Conservation (phyloP, 164 flowering plant genomes). For the Taxillus chinensis region DNA sequence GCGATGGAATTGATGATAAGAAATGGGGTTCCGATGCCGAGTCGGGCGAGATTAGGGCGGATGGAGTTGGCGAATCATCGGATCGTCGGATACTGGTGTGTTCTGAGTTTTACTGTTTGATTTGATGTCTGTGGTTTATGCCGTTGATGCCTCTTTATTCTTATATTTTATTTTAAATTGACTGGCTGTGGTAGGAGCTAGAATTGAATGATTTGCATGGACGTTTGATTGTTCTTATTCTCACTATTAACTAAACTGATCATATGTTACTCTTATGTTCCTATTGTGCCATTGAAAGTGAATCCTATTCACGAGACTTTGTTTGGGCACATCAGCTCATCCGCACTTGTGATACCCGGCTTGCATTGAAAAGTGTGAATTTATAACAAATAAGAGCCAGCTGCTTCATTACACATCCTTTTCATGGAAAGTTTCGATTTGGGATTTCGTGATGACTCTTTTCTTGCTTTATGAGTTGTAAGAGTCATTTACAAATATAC, state of each 20-base stretch:
- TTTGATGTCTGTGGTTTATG: background rate
- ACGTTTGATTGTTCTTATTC: background rate
- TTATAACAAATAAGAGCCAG: background rate
- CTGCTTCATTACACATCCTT: background rate
- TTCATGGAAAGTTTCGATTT: slow-evolving; percentile 3
- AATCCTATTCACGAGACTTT: slow-evolving; percentile 13
- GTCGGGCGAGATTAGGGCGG: slow-evolving; percentile 34
- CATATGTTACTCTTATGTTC: background rate
- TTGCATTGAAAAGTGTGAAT: slow-evolving; percentile 18
- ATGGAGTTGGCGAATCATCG: slow-evolving; percentile 9
- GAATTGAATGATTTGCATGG: background rate
- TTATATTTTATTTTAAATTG: no score
- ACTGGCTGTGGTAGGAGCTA: no score
- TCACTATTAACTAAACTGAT: background rate
- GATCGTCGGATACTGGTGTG: slow-evolving; percentile 27
- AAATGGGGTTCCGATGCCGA: slow-evolving; percentile 33
- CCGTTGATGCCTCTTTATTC: no score
- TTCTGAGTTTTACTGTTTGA: slow-evolving; percentile 8
- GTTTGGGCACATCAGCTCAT: slow-evolving; percentile 14
- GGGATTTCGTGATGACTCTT: slow-evolving; percentile 39
- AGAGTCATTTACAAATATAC: slow-evolving; percentile 23
- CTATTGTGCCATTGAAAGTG: slow-evolving; percentile 4
- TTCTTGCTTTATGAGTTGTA: slow-evolving; percentile 41
- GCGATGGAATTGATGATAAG: slow-evolving; percentile 8
- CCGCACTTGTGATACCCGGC: slow-evolving; percentile 20